These are phyloP conservation scores for Aureococcus anophagefferens DNA, from an alignment of 108 stramenopile genomes.

Conservation along the genomic window DNA sequence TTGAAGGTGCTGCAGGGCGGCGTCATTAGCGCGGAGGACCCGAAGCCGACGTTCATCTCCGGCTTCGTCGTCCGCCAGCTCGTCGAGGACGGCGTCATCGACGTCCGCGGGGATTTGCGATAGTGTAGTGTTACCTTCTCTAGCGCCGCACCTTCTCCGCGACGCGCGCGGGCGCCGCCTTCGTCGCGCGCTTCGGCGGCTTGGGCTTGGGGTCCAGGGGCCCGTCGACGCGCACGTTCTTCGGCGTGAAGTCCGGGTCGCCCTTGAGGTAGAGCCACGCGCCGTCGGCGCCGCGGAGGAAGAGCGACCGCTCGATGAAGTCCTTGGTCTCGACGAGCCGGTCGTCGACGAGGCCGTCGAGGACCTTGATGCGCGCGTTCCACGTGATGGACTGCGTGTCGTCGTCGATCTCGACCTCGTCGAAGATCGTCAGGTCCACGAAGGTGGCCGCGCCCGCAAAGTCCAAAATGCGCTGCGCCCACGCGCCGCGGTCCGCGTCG, in stretches of 20 bases:
- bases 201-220: background rate
- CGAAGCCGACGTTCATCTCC: constrained; percentile 31
- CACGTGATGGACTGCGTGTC: background rate
- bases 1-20: constrained; percentile 11
- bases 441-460: background rate
- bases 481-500: background rate
- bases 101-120: no score
- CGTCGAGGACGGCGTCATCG: constrained; percentile 29
- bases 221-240: background rate
- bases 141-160: no score
- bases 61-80: constrained; percentile 30
- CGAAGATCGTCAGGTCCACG: background rate
- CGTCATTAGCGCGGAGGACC: constrained; percentile 14
- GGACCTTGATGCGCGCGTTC: background rate
- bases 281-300: background rate
- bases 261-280: background rate
- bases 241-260: background rate
- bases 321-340: background rate
- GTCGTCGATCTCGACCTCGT: no score
- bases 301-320: background rate
- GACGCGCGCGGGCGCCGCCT: no score
- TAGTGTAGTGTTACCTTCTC: no score
- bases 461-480: background rate
- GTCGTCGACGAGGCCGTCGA: background rate
- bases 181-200: no score